These are phyloP conservation scores for Fusarium sp. DNA, from an alignment of 2,329 filamentous ascomycete species.

Conservation along the genomic window DNA sequence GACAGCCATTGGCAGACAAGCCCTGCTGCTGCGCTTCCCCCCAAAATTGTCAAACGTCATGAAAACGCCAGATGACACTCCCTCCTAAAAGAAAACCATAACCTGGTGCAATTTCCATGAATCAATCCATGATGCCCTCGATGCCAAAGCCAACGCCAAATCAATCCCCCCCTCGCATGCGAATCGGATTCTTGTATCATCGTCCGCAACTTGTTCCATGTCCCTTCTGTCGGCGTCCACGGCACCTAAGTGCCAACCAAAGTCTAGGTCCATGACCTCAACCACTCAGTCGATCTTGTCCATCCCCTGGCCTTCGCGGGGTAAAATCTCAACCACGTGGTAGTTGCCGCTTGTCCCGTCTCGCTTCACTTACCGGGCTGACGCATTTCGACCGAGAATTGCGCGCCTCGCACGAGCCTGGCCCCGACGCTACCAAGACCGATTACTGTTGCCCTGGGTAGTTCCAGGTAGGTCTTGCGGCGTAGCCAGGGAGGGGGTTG, in stretches of 20 bases:
- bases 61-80: slow-evolving; percentile 28
- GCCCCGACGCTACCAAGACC: slow-evolving; percentile 25
- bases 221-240: not conserved
- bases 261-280: slow-evolving; percentile 9
- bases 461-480: not conserved
- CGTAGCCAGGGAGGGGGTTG: not conserved
- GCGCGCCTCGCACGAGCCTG: not conserved
- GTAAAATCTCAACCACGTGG: not conserved
- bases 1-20: slow-evolving; percentile 11
- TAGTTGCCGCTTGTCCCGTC: not conserved
- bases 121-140: slow-evolving; percentile 16
- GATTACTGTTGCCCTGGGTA: slow-evolving; percentile 22
- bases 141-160: slow-evolving; percentile 36
- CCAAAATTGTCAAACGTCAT: slow-evolving; percentile 6
- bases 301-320: not conserved
- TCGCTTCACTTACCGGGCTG: not conserved
- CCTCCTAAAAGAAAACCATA: slow-evolving; percentile 2
- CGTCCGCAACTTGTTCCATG: slow-evolving; percentile 15
- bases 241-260: not conserved
- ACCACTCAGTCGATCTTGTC: not conserved
- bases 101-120: slow-evolving; percentile 34
- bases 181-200: slow-evolving; percentile 13
- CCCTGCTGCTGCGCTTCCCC: slow-evolving; percentile 13
- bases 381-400: not conserved
- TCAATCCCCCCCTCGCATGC: slow-evolving; percentile 16